Evolutionary conservation across 306 rosid species (phyloP), one percentile per base, ranked within the genome.

Genomic region (Urtica urens): DNA sequence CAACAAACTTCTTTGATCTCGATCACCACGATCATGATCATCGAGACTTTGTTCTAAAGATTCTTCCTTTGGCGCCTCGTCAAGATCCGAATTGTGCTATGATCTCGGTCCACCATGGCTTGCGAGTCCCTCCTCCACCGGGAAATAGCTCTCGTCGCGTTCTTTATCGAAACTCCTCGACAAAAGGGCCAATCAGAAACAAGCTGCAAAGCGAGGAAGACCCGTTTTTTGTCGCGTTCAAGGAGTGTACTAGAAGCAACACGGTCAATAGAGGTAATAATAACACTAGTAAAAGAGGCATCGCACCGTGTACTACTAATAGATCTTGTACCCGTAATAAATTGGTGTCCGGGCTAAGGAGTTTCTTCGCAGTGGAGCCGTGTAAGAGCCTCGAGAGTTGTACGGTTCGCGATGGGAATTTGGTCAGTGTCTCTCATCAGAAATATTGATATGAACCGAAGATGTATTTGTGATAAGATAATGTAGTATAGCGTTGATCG

Each of bases 51-150:
- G 38, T 57, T 59, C 39, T 43, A 1, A 72, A 72, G 47, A 10
- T 11, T 47, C 73, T 77, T 0, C 93, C 85, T 13, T 78, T 67
- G 0, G 93, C 95, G 46, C 93, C 93, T 0, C 53, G 59, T 62
- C 61, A 24, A 5, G 55, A 15, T 63, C 60, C 23, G 45, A 16
- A 18, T 6, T n/a, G 27, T 13, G 16, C 40, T 23, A 59, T 17
- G 26, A 19, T 38, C 49, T 19, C 25, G 14, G 44, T 57, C n/a
- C n/a, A n/a, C 38, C 72, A 34, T 20, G 48, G 28, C 49, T 30
- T 45, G 12, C 83, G 63, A 35, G 61, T 82, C 50, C 96, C 93
- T 39, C 90, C 77, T n/a, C 86, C 96, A 42, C 94, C 93, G 8
- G 68, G 82, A 16, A 18, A 21, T 7, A 13, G 44, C 72, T 14